Conservation (phyloP, 176 grass and related monocot species). For the Hsuehochloa calcarea region DNA sequence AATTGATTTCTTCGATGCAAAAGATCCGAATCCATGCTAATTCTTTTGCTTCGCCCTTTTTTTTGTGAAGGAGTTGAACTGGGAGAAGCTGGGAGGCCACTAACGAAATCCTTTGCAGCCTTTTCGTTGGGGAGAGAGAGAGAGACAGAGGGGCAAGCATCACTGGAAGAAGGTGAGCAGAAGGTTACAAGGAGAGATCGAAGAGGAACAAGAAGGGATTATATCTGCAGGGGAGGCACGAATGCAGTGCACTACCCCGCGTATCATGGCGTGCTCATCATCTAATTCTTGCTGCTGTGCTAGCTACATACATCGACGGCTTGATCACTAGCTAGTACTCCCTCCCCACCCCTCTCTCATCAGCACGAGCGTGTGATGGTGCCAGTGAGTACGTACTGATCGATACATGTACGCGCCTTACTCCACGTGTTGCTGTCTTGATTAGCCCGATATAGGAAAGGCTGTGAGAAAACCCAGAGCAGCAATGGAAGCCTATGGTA, state of each 20-base stretch:
- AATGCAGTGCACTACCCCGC: neutral
- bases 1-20: too few relatives aligned
- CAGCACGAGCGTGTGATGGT: constrained; percentile 7
- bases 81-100: neutral
- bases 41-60: neutral
- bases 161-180: neutral
- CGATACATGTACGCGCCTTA: neutral
- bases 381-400: neutral
- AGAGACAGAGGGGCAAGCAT: neutral
- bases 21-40: too few relatives aligned
- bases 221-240: neutral
- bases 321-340: neutral
- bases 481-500: neutral
- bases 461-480: neutral
- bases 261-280: constrained; percentile 10
- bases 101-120: neutral
- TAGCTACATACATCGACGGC: neutral
- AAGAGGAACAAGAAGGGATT: constrained; percentile 6
- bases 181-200: neutral
- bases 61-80: neutral
- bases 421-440: constrained; percentile 12
- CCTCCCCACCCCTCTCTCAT: neutral
- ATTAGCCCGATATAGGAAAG: neutral
- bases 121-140: neutral
- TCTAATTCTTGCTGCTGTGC: neutral